phyloP scores from a whole-genome alignment of 495 filamentous ascomycete species.

The Aspergillus cavernicola region DNA sequence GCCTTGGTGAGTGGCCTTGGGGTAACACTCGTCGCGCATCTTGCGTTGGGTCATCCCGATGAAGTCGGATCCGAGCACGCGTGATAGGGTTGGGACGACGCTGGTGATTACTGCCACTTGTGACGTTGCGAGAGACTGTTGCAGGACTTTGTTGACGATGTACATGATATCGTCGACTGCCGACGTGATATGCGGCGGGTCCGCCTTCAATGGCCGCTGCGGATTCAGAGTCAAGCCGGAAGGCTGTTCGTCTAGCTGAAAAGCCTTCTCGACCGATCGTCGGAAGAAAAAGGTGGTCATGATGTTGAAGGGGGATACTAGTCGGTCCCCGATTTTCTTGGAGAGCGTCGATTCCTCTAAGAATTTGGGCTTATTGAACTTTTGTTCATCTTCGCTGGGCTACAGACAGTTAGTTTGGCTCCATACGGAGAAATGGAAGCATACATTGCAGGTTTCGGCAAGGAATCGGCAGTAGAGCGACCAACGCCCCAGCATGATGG shows the following conservation, averaged over 20 bases:
- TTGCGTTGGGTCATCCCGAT: slow-evolving; percentile 95
- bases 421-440: slow-evolving; percentile 23
- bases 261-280: slow-evolving; percentile 91
- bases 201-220: slow-evolving; percentile 59
- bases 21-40: slow-evolving; percentile 94
- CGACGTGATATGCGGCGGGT: slow-evolving; percentile 88
- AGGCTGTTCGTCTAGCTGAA: slow-evolving; percentile 96
- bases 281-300: slow-evolving; percentile 97
- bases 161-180: slow-evolving; percentile 99
- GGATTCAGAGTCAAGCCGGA: slow-evolving; percentile 70
- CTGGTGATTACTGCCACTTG: slow-evolving; percentile 69
- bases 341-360: slow-evolving; percentile 69
- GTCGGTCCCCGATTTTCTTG: slow-evolving; percentile 68
- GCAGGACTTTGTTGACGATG: slow-evolving; percentile 87
- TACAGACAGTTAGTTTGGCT: slow-evolving; percentile 20
- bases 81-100: slow-evolving; percentile 74
- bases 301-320: slow-evolving; percentile 73
- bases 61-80: slow-evolving; percentile 89
- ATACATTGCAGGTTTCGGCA: slow-evolving; percentile 74
- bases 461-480: slow-evolving; percentile 88
- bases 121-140: slow-evolving; percentile 79
- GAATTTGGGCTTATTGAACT: slow-evolving; percentile 57
- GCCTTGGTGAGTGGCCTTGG: slow-evolving; percentile 68
- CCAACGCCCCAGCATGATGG: slow-evolving; percentile 90
- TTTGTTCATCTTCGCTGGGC: slow-evolving; percentile 25